Evolutionary conservation across 2,329 filamentous ascomycete genomes (phyloP).

Genomic region (Macrophomina pseudophaseolina): DNA sequence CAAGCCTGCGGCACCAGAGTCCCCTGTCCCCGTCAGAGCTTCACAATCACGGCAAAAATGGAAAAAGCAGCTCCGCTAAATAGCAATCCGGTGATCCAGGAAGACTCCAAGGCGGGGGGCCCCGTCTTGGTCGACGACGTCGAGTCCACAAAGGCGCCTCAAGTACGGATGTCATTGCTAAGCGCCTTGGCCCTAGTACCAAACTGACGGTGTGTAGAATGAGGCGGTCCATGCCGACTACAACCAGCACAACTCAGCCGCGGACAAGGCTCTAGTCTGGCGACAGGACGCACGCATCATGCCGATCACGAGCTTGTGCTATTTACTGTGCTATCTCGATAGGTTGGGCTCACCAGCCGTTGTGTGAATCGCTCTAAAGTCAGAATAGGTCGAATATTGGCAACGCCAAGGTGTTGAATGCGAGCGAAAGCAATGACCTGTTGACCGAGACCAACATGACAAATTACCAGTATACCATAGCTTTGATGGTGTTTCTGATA

Average conservation of each 20-base stretch:
- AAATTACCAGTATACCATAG: constrained; percentile 56
- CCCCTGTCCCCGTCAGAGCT: not conserved
- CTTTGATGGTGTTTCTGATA: constrained; percentile 38
- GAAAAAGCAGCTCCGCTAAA: constrained; percentile 16
- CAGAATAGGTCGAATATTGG: constrained; percentile 42
- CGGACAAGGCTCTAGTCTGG: constrained; percentile 23
- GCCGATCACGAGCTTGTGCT: constrained; percentile 67
- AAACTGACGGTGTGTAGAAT: constrained; percentile 1
- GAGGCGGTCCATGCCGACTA: constrained; percentile 21
- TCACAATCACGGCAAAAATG: not conserved
- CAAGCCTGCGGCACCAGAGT: not conserved
- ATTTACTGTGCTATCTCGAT: constrained; percentile 71
- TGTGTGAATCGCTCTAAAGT: not conserved
- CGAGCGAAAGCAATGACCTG: constrained; percentile 64
- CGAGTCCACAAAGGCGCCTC: constrained; percentile 1
- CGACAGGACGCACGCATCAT: constrained; percentile 66
- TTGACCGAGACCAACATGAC: constrained; percentile 67
- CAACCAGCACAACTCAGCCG: constrained; percentile 20
- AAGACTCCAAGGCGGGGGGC: not conserved
- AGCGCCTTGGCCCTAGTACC: not conserved
- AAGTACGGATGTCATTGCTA: not conserved
- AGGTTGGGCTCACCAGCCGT: constrained; percentile 35
- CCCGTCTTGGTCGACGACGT: constrained; percentile 14
- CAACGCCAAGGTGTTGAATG: constrained; percentile 66
- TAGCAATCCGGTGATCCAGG: constrained; percentile 21